Conservation (phyloP, 169 alveolate genomes). For the Plasmodium cynomolgi region DNA sequence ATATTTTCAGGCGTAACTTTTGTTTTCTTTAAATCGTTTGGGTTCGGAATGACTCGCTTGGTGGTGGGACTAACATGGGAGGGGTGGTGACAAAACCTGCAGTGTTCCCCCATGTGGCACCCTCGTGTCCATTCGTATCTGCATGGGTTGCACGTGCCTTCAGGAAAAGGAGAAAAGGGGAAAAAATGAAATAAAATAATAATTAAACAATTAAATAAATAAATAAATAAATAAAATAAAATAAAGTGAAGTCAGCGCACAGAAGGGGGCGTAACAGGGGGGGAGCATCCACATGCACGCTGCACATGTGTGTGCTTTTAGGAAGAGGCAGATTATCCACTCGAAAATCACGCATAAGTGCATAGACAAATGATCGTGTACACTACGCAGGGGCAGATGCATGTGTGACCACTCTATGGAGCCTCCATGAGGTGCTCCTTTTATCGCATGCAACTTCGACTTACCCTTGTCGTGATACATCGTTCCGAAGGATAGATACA, state of each 20-base stretch:
- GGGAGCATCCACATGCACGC: not conserved
- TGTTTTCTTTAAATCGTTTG: not conserved
- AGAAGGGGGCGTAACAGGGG: not conserved
- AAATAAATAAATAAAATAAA: not conserved
- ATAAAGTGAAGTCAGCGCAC: not conserved
- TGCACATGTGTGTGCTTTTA: no score
- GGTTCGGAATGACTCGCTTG: slow-evolving; percentile 60
- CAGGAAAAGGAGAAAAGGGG: not conserved
- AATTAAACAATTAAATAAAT: no score
- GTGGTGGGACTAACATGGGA: slow-evolving; percentile 70
- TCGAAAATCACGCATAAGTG: not conserved
- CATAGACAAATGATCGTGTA: not conserved
- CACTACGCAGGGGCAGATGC: not conserved
- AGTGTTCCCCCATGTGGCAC: slow-evolving; percentile 74
- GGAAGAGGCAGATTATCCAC: no score
- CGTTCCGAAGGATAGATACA: slow-evolving; percentile 36
- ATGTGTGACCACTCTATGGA: not conserved
- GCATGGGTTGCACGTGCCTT: slow-evolving; percentile 78
- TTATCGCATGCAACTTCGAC: not conserved
- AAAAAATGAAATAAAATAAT: not conserved
- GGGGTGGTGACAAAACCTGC: slow-evolving; percentile 78
- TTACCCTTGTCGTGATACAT: slow-evolving; percentile 52
- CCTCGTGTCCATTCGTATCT: slow-evolving; percentile 78
- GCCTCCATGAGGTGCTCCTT: not conserved
- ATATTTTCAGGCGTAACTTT: slow-evolving; percentile 38